Base-by-base conservation (phyloP, 306 rosid genomes). In the Lathyrus tuberosus region DNA sequence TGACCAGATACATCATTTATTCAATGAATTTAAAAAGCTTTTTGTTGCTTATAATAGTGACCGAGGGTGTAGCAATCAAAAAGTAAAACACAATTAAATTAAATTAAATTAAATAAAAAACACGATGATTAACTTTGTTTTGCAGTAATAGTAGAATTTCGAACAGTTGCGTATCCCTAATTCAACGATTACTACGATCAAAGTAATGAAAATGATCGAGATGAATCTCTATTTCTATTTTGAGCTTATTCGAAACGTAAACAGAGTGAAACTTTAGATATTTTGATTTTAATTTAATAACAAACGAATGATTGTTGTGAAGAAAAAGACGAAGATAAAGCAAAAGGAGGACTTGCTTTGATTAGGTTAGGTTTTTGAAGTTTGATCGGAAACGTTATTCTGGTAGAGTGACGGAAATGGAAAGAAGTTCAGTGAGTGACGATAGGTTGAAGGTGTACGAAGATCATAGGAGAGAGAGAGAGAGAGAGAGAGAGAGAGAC, bases 391-490 rank as follows among this genome's bases (percentile, higher is more conserved):
- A 42, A 71, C n/a, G 12, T 26, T 22, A 69, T 51, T 33, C 38
- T 18, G 69, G 14, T 5, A 20, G 2, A 53, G 8, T 16, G 11
- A 2, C 11, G 5, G 51, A 67, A 66, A 69, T 4, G n/a, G 26
- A 60, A 24, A 52, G 4, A 64, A 10, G 54, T 42, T 42, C 4
- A 43, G 48, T 6, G 43, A 62, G 35, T 31, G 35, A 31, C 35
- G 35, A 31, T 31, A 31, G 6, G 35, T 31, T 31, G 5, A 20
- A 16, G 18, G 35, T 33, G 58, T 14, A 8, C 10, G 46, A 64
- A 26, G 49, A 78, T 69, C 58, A 62, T n/a, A 28, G 37, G 22
- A 24, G 62, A 63, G 69, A 43, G 67, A 46, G 22, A 35, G 41
- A 37, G 33, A 15, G 71, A 13, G 14, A 1, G 40, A 1, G 4